Evolutionary conservation across 306 rosid genomes (phyloP).

Genomic region (Quercus suber): DNA sequence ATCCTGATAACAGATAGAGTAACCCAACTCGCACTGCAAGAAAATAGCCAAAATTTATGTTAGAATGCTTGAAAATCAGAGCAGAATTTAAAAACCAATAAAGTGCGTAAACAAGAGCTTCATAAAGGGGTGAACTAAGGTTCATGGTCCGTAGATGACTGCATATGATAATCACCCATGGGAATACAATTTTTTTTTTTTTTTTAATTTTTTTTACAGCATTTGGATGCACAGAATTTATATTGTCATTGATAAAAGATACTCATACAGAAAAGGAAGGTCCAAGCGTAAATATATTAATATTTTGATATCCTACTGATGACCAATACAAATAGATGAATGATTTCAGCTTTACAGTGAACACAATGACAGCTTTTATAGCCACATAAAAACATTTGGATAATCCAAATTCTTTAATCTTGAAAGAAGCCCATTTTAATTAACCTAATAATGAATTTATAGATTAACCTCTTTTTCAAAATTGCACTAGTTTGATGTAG

Average conservation of each 20-base stretch:
- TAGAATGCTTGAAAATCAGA: not conserved
- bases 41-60: not conserved
- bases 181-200: not conserved
- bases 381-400: not conserved
- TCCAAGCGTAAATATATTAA: not conserved
- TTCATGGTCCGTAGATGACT: not conserved
- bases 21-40: constrained; percentile 73
- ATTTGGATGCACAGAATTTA: not conserved
- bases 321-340: not conserved
- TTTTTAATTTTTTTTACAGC: not conserved
- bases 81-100: not conserved
- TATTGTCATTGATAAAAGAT: too few species aligned
- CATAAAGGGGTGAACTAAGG: not conserved
- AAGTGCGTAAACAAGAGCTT: not conserved
- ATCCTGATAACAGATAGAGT: constrained; percentile 65
- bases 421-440: not conserved
- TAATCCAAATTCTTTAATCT: not conserved
- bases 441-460: not conserved
- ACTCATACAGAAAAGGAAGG: not conserved
- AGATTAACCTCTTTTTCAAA: not conserved
- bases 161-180: too few species aligned
- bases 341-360: not conserved
- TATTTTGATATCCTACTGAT: not conserved
- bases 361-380: not conserved
- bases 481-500: not conserved